Conservation (phyloP, 2,329 filamentous ascomycete species). For the Colletotrichum sidae region DNA sequence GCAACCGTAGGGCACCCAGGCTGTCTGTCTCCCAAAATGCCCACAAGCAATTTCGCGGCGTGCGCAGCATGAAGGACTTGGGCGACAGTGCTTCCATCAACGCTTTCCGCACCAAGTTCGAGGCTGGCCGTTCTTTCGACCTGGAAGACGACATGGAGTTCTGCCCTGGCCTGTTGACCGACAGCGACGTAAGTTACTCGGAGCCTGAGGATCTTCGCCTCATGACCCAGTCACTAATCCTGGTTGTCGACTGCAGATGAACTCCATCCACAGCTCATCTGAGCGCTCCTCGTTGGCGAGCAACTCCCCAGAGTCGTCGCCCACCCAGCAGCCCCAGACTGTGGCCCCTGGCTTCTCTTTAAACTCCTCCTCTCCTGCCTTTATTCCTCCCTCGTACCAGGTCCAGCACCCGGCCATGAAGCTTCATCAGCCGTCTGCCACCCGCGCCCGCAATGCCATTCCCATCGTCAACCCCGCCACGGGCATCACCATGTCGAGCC, state of each 20-base stretch:
- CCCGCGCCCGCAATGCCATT: conserved; percentile 92
- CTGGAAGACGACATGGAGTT: conserved; percentile 97
- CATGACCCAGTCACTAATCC: conserved; percentile 37
- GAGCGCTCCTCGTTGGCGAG: conserved; percentile 96
- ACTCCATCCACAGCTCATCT: conserved; percentile 91
- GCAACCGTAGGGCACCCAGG: conserved; percentile 86
- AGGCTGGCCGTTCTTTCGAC: conserved; percentile 93
- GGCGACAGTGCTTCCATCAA: conserved; percentile 81
- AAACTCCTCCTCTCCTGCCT: conserved; percentile 74
- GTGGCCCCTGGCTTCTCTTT: conserved; percentile 82
- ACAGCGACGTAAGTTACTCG: conserved; percentile 82
- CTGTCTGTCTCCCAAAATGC: conserved; percentile 83
- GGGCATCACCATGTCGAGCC: conserved; percentile 88
- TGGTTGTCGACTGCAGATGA: conserved; percentile 69
- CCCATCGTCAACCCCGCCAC: conserved; percentile 97
- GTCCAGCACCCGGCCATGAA: conserved; percentile 77
- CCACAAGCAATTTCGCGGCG: conserved; percentile 87
- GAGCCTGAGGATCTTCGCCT: conserved; percentile 16
- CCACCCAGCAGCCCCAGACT: conserved; percentile 86
- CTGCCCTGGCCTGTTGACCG: conserved; percentile 90
- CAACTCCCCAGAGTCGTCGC: conserved; percentile 91
- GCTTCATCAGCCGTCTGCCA: conserved; percentile 90
- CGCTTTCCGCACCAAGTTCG: conserved; percentile 87
- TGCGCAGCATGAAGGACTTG: conserved; percentile 87
- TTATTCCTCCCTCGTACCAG: conserved; percentile 74